A percentile compares a stretch with the other conserved stretches of the same genome.
phyloP scores from a whole-genome alignment of 139 green algal species.

The Chlamydomonas sp. region DNA sequence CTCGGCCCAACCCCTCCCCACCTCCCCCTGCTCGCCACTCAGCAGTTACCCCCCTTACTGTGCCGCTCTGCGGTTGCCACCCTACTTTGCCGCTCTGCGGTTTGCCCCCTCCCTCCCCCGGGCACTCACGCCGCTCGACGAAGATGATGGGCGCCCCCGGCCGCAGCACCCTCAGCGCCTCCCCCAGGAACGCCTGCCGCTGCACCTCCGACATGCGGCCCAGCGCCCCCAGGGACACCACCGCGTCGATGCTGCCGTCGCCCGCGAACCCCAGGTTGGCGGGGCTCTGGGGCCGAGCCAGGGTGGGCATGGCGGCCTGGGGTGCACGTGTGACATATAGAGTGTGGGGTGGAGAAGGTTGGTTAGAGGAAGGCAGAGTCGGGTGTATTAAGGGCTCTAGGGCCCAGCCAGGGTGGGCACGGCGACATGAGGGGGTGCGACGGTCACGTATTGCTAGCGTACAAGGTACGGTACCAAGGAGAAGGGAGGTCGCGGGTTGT shows the following conservation, averaged over 20 bases:
- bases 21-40: no score
- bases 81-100: no score
- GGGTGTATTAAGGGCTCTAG: no score
- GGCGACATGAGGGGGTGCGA: no score
- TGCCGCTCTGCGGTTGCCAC: no score
- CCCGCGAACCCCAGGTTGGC: slow-evolving; percentile 48
- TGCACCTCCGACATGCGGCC: slow-evolving; percentile 36
- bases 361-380: neutral
- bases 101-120: no score
- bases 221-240: slow-evolving; percentile 49
- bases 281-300: slow-evolving; percentile 29
- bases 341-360: no score
- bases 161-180: slow-evolving; percentile 59
- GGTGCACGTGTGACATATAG: neutral
- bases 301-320: slow-evolving; percentile 9
- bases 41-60: no score
- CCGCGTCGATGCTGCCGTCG: slow-evolving; percentile 49
- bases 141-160: slow-evolving; percentile 69
- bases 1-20: neutral
- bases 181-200: slow-evolving; percentile 6
- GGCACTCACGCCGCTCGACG: slow-evolving; percentile 51
- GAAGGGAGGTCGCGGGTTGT: no score
- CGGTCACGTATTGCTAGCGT: no score
- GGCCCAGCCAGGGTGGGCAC: no score
- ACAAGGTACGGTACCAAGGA: no score